These are phyloP conservation scores for Byssothecium circinans DNA, from an alignment of 2,329 filamentous ascomycete species.

Conservation along the genomic window DNA sequence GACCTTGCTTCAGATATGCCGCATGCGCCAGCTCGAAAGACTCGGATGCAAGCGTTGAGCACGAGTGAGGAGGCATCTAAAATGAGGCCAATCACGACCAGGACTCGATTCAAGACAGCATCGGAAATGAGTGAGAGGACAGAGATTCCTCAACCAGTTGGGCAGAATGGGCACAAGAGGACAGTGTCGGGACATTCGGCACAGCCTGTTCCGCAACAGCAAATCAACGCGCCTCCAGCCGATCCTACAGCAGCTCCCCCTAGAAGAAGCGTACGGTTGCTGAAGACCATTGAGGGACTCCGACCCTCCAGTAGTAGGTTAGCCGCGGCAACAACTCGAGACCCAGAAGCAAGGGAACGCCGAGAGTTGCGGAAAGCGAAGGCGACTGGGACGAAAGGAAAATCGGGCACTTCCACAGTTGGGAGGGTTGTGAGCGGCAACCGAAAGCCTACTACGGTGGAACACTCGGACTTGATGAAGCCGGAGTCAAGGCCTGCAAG, in stretches of 20 bases:
- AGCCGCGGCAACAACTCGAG: constrained; percentile 56
- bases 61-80: constrained; percentile 39
- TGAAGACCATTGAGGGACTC: constrained; percentile 46
- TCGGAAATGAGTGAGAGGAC: constrained; percentile 45
- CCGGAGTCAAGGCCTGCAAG: constrained; percentile 53
- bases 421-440: constrained; percentile 89
- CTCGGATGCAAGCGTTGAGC: constrained; percentile 38
- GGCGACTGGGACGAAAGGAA: constrained; percentile 70
- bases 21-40: constrained; percentile 51
- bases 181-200: constrained; percentile 81
- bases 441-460: constrained; percentile 69
- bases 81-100: constrained; percentile 44
- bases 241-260: constrained; percentile 49
- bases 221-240: constrained; percentile 25
- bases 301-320: constrained; percentile 66
- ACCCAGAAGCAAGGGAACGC: constrained; percentile 60
- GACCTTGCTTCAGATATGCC: constrained; percentile 47
- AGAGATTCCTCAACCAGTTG: constrained; percentile 40
- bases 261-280: constrained; percentile 49
- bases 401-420: constrained; percentile 67
- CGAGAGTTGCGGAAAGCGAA: constrained; percentile 84
- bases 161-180: constrained; percentile 71
- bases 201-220: constrained; percentile 29
- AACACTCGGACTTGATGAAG: constrained; percentile 70
- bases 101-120: constrained; percentile 43